A percentile compares a stretch with the other conserved stretches of the same genome.
These are phyloP conservation scores for Chalciporus sphaerocephalus DNA, from an alignment of 768 basidiomycete species.

Conservation along the genomic window DNA sequence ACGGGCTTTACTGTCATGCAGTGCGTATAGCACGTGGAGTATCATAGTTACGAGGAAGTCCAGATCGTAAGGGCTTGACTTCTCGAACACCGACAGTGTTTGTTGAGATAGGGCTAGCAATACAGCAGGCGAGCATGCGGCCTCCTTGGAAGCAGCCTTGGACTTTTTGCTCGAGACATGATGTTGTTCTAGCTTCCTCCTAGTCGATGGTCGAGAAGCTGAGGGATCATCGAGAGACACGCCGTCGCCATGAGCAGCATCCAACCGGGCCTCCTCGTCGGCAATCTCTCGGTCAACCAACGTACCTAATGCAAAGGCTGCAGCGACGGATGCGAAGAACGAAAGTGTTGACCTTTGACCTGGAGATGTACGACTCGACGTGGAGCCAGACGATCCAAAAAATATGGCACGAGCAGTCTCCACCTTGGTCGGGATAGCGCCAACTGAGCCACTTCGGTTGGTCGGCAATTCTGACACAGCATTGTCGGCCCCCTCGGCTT, in stretches of 20 bases:
- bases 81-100: conserved; percentile 42
- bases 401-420: conserved; percentile 32
- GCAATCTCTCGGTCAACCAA: conserved; percentile 32
- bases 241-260: conserved; percentile 17
- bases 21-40: conserved; percentile 49
- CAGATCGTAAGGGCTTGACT: conserved; percentile 42
- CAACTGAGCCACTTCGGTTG: conserved; percentile 31
- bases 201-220: conserved; percentile 15
- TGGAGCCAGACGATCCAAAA: conserved; percentile 19
- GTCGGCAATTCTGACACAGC: conserved; percentile 9
- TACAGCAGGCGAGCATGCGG: conserved; percentile 31
- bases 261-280: conserved; percentile 27
- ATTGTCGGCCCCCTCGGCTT: conserved; percentile 21
- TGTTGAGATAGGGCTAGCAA: conserved; percentile 49
- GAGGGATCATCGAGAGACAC: conserved; percentile 21
- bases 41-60: conserved; percentile 59
- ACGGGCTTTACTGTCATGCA: conserved; percentile 48
- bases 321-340: conserved; percentile 58
- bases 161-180: conserved; percentile 19
- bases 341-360: conserved; percentile 25
- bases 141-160: conserved; percentile 30
- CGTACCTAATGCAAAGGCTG: conserved; percentile 58
- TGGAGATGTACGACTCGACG: conserved; percentile 9
- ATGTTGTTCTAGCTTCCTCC: conserved; percentile 21
- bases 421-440: conserved; percentile 18